These are phyloP conservation scores for Blastobotrys chiropterorum DNA, from an alignment of 805 yeast genomes.

Conservation along the genomic window DNA sequence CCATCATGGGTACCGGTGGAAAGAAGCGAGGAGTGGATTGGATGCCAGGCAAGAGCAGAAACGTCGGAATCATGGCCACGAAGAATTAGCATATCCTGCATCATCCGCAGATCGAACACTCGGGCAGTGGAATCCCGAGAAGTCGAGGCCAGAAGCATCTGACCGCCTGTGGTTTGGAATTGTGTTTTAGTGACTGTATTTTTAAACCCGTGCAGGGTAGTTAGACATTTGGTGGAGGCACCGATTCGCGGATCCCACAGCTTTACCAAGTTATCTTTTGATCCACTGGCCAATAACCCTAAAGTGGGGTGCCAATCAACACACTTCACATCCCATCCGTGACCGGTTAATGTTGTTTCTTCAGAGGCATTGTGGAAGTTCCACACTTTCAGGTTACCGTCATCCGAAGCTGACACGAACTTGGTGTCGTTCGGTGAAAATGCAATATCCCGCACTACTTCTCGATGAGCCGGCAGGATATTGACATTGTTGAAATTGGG, in stretches of 20 bases:
- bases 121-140: conserved; percentile 86
- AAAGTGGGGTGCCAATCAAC: conserved; percentile 94
- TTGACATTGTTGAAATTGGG: conserved; percentile 92
- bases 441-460: conserved; percentile 78
- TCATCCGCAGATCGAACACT: conserved; percentile 78
- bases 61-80: conserved; percentile 81
- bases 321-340: conserved; percentile 97
- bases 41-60: conserved; percentile 88
- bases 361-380: conserved; percentile 83
- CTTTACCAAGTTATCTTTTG: conserved; percentile 89
- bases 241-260: conserved; percentile 90
- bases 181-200: conserved; percentile 84
- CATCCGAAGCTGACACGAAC: conserved; percentile 93
- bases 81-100: conserved; percentile 68
- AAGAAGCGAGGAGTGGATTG: conserved; percentile 69
- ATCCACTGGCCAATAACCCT: conserved; percentile 86
- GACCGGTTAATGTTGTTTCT: conserved; percentile 78
- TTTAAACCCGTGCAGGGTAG: conserved; percentile 85
- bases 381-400: conserved; percentile 86
- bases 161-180: conserved; percentile 79
- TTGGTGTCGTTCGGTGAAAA: conserved; percentile 88
- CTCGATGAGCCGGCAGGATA: conserved; percentile 61
- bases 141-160: conserved; percentile 69
- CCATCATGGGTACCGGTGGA: conserved; percentile 91
- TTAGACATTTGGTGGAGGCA: conserved; percentile 37